These are phyloP conservation scores for Xylaria curta DNA, from an alignment of 495 filamentous ascomycete genomes.

Conservation along the genomic window DNA sequence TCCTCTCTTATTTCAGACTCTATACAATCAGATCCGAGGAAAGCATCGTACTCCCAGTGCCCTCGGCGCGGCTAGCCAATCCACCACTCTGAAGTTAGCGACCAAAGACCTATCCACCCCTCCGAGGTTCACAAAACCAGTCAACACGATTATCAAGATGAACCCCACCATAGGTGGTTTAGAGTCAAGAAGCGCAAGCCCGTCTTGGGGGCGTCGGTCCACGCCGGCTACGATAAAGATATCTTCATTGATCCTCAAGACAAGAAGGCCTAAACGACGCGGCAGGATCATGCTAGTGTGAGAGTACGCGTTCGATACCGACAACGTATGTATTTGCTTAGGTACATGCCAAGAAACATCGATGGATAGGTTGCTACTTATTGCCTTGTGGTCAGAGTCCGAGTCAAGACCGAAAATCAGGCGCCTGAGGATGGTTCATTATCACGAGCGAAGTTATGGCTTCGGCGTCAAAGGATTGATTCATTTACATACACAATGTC, in stretches of 20 bases:
- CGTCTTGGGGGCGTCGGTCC: no score
- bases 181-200: not conserved
- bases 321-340: not conserved
- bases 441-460: not conserved
- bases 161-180: not conserved
- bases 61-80: no score
- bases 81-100: no score
- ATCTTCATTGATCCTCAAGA: not conserved
- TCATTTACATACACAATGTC: not conserved
- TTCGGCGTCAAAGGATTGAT: not conserved
- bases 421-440: not conserved
- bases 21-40: slow-evolving; percentile 32
- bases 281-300: not conserved
- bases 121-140: no score
- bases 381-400: not conserved
- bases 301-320: not conserved
- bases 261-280: not conserved
- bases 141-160: slow-evolving; percentile 4
- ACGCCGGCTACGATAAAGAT: no score
- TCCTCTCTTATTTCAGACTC: slow-evolving; percentile 24
- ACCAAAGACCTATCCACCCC: no score
- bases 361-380: not conserved
- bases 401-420: not conserved
- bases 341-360: not conserved
- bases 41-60: slow-evolving; percentile 13